phyloP scores from a whole-genome alignment of 768 basidiomycete species.

The Phlebiopsis gigantea region DNA sequence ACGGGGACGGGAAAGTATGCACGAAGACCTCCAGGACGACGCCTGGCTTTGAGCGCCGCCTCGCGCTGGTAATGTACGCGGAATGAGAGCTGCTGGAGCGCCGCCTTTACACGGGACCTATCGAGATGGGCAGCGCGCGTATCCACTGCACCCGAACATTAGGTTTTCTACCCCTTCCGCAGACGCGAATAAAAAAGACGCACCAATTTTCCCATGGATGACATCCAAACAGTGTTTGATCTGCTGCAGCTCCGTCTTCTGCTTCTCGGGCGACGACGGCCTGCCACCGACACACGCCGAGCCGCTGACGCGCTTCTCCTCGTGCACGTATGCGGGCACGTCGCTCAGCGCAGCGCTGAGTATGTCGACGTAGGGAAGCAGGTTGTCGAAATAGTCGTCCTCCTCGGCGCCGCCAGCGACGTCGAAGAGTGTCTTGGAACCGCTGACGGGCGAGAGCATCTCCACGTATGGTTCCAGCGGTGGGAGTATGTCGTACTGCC shows the following conservation, averaged over 20 bases:
- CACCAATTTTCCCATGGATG: conserved; percentile 60
- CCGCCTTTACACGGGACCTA: conserved; percentile 67
- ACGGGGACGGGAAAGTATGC: conserved; percentile 2
- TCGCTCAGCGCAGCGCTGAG: conserved; percentile 56
- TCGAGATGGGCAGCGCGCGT: conserved; percentile 72
- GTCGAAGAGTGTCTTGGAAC: conserved; percentile 44
- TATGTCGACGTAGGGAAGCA: conserved; percentile 50
- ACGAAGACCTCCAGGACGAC: conserved; percentile 8
- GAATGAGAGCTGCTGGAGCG: conserved; percentile 58
- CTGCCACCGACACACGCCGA: background rate
- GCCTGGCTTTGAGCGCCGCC: conserved; percentile 24
- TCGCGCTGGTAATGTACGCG: conserved; percentile 58
- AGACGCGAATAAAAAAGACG: conserved; percentile 19
- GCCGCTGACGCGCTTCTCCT: conserved; percentile 31
- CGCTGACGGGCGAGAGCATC: conserved; percentile 41
- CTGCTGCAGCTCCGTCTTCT: conserved; percentile 37
- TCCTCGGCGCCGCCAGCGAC: conserved; percentile 42
- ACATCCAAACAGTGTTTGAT: conserved; percentile 44
- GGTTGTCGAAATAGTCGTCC: conserved; percentile 51
- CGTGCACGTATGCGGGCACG: conserved; percentile 48
- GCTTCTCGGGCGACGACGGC: conserved; percentile 26
- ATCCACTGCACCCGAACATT: conserved; percentile 42
- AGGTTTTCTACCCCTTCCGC: background rate
- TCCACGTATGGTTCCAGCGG: conserved; percentile 45
- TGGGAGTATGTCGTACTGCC: conserved; percentile 38